Conservation (phyloP, 129 eudicot species). For the Pseudognaphalium luteoalbum region DNA sequence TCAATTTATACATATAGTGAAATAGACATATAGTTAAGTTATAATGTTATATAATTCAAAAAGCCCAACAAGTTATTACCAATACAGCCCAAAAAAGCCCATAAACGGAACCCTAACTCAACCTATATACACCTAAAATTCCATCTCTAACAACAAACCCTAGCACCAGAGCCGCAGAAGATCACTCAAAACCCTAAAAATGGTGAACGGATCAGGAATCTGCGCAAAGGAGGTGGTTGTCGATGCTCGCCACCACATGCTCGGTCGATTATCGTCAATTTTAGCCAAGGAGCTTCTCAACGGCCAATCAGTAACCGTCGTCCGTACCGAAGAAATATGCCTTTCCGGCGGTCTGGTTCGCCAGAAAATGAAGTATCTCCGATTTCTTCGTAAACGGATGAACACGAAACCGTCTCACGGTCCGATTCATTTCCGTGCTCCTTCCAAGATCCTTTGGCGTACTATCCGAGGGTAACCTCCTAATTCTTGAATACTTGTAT, state of each 20-base stretch:
- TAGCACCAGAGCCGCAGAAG: slow-evolving; percentile 4
- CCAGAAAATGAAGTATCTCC: slow-evolving; percentile 81
- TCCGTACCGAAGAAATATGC: slow-evolving; percentile 75
- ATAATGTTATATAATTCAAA: not conserved
- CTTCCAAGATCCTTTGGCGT: slow-evolving; percentile 86
- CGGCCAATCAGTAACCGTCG: slow-evolving; percentile 71
- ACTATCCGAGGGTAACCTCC: slow-evolving; percentile 65
- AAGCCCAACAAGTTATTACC: not conserved
- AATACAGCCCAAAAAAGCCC: not conserved
- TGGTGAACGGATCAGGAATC: slow-evolving; percentile 78
- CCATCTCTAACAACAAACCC: not conserved
- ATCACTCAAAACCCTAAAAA: slow-evolving; percentile 27
- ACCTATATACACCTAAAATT: not conserved
- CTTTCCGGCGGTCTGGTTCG: slow-evolving; percentile 85
- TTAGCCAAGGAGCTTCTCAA: slow-evolving; percentile 70
- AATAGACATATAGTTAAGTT: no score
- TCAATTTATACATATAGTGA: no score
- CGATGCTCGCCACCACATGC: slow-evolving; percentile 84
- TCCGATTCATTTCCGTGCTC: slow-evolving; percentile 85
- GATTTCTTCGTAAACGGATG: slow-evolving; percentile 74
- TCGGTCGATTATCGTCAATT: slow-evolving; percentile 67
- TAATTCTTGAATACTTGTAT: not conserved
- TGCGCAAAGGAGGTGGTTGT: slow-evolving; percentile 61
- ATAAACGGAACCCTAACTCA: slow-evolving; percentile 10
- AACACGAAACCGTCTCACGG: slow-evolving; percentile 93